These are phyloP conservation scores for Kodamaea sp. DNA, from an alignment of 1,139 yeast species.

Conservation along the genomic window DNA sequence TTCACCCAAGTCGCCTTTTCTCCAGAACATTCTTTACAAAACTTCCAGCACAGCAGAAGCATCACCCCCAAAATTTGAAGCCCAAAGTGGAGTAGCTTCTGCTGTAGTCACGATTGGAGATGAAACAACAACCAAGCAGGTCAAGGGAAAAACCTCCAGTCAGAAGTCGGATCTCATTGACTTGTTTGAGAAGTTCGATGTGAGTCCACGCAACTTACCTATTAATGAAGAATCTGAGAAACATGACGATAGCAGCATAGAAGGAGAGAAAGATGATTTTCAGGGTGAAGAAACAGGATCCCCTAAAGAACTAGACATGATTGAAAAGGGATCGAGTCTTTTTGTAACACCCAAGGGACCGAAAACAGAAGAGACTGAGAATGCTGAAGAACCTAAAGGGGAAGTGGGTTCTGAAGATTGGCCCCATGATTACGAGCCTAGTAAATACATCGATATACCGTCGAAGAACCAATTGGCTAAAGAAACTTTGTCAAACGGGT, in stretches of 20 bases:
- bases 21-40: constrained; percentile 21
- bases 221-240: constrained; percentile 2
- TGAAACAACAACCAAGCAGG: constrained; percentile 7
- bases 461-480: background rate
- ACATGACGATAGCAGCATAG: constrained; percentile 6
- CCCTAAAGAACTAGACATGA: constrained; percentile 1
- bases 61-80: constrained; percentile 4
- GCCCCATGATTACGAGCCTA: background rate
- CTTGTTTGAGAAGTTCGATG: constrained; percentile 43
- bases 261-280: constrained; percentile 5
- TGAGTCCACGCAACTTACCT: constrained; percentile 16
- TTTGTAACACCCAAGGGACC: background rate
- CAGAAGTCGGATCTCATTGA: constrained; percentile 36
- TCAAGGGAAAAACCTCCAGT: background rate
- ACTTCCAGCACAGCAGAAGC: constrained; percentile 8
- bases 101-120: constrained; percentile 26
- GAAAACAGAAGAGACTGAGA: background rate
- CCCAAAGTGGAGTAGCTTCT: constrained; percentile 25
- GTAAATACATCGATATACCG: background rate
- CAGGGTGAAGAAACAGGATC: background rate
- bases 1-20: constrained; percentile 19
- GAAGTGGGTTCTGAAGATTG: background rate
- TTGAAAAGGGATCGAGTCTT: background rate
- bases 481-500: constrained; percentile 3
- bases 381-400: too few relatives aligned